Base-by-base conservation (phyloP, 1,139 yeast genomes). In the Entelexis sorbosivorans region DNA sequence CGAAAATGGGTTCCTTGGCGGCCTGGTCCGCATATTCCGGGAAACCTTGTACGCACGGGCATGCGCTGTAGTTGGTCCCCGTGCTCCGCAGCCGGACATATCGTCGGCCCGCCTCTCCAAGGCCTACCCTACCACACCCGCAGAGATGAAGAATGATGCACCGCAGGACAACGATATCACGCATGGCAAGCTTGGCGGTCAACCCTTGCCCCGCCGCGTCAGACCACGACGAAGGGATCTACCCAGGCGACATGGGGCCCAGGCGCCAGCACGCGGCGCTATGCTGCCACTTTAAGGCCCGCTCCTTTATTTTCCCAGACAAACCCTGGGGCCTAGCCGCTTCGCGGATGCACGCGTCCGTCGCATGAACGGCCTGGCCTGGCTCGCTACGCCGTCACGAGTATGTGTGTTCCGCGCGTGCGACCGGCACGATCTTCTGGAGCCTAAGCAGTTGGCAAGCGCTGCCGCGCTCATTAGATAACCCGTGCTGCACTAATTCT, bases 151-250 rank as follows among this genome's bases (percentile, higher is more conserved):
- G 40, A 14, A 8, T 36, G 43, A 26, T 28, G 44, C 35, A 40
- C 19, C 35, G 34, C 34, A 29, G 24, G 34, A 29, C 44, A 28
- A 40, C 34, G 44, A 40, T 40, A 40, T 40, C 44, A 22, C 44
- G 44, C 44, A 40, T 40, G 44, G 44, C 44, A 40, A 40, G 44
- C 44, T 40, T 40, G 34, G 44, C 44, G 24, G 1, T 7, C 6
- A 6, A 22, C 34, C 44, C 44, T 40, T 19, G 11, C 44, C 44
- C 24, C 2, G n/a, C 9, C 16, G 34, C 44, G 34, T 40, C 44
- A 40, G 35, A 17, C 34, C 34, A 14, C 34, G 33, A 19, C 34
- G 9, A 28, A 19, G 11, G 16, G 28, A 36, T 29, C 34, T 13
- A 8, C 44, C 33, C 26, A 7, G 19, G 29, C 14, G 16, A 29